phyloP scores from a whole-genome alignment of 371 early-diverging fungal genomes.

The Actinomortierella ambigua region DNA sequence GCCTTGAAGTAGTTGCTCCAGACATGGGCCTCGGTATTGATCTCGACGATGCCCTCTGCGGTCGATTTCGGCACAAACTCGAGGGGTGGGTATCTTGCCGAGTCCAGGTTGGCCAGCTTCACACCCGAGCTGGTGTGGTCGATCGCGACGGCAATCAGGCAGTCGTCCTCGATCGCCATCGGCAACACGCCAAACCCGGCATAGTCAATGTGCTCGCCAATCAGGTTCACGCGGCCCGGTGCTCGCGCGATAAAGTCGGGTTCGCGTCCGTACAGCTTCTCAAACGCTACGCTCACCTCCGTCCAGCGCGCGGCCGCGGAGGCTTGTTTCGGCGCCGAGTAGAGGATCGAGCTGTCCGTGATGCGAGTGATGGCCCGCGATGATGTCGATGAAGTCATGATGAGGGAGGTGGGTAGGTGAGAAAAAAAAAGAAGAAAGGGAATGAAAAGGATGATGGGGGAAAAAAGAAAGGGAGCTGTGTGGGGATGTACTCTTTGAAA shows the following conservation, averaged over 20 bases:
- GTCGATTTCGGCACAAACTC: constrained; percentile 60
- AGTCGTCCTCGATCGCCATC: constrained; percentile 94
- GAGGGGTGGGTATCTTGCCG: constrained; percentile 66
- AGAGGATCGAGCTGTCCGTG: constrained; percentile 39
- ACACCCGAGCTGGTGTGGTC: constrained; percentile 51
- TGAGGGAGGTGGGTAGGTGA: background rate
- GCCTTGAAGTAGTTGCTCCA: constrained; percentile 93
- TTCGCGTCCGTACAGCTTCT: constrained; percentile 58
- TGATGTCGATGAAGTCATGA: constrained; percentile 9
- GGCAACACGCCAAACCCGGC: constrained; percentile 93
- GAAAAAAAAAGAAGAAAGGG: background rate
- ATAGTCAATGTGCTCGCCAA: constrained; percentile 96
- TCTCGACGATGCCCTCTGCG: constrained; percentile 62
- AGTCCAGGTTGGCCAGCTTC: constrained; percentile 65
- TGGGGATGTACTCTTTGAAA: background rate
- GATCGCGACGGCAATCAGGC: constrained; percentile 74
- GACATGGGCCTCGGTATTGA: constrained; percentile 66
- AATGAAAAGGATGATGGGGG: background rate
- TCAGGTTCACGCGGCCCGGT: constrained; percentile 94
- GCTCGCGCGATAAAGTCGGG: constrained; percentile 88
- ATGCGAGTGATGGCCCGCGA: constrained; percentile 40
- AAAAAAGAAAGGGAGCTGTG: background rate
- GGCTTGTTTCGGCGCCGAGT: constrained; percentile 34
- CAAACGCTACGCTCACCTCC: constrained; percentile 59
- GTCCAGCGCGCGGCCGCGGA: constrained; percentile 34